These are phyloP conservation scores for Sugiyamaella mastotermitis DNA, from an alignment of 805 yeast genomes.

Conservation along the genomic window DNA sequence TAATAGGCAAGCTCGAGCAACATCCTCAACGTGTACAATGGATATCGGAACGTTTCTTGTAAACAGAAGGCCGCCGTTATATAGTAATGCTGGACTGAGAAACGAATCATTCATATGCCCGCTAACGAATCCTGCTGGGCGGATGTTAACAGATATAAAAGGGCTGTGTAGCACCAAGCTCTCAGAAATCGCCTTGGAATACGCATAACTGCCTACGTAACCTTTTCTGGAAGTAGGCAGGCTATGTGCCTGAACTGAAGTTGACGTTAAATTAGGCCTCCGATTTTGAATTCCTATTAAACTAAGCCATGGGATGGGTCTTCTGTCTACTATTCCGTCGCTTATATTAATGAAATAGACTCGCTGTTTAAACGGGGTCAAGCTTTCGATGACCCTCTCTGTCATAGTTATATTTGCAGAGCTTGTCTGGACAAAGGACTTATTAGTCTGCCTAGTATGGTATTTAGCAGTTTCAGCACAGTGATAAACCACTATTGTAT, in stretches of 20 bases:
- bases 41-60: constrained; percentile 22
- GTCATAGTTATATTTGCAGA: background rate
- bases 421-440: too few species aligned
- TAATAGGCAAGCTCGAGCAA: constrained; percentile 40
- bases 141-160: too few species aligned
- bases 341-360: background rate
- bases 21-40: constrained; percentile 30
- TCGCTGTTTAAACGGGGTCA: too few species aligned
- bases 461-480: too few species aligned
- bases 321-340: background rate
- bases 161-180: too few species aligned
- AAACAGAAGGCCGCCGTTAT: constrained; percentile 19
- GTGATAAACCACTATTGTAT: constrained; percentile 2
- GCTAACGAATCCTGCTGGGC: constrained; percentile 22
- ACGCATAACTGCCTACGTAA: constrained; percentile 5
- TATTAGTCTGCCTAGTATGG: too few species aligned
- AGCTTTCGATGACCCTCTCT: constrained; percentile 1
- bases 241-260: background rate
- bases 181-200: constrained; percentile 20
- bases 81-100: constrained; percentile 20
- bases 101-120: constrained; percentile 27
- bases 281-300: too few species aligned
- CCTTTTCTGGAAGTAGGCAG: background rate
- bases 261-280: background rate
- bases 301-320: background rate